Percentiles rank a stretch among this genome's conserved stretches.
Conservation (phyloP, 140 eudicot species). For the Stevia rebaudiana region DNA sequence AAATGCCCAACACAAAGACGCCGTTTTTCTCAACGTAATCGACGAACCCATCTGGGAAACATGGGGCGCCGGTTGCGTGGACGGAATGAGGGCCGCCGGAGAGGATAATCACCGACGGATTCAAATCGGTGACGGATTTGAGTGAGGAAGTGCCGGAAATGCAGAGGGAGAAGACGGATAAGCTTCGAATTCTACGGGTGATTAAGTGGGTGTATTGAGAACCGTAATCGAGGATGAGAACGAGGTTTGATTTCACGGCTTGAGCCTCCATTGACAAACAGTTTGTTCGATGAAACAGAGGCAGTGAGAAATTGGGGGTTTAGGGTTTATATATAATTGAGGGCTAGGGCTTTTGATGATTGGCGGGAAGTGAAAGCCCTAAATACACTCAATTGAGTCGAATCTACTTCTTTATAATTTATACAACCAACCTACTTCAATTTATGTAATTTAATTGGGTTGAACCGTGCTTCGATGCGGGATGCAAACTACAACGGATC, state of each 20-base stretch:
- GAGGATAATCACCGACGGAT: conserved; percentile 79
- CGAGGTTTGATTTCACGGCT: conserved; percentile 51
- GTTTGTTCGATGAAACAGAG: not conserved
- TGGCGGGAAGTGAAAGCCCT: too few relatives aligned
- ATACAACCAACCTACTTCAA: too few relatives aligned
- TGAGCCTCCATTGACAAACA: conserved; percentile 30
- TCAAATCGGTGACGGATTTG: conserved; percentile 46
- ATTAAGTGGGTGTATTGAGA: conserved; percentile 93
- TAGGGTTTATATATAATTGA: conserved; percentile 20
- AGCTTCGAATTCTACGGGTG: conserved; percentile 71
- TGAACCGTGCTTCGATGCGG: too few relatives aligned
- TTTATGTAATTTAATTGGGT: too few relatives aligned
- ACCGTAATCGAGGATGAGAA: conserved; percentile 74
- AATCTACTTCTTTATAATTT: too few relatives aligned
- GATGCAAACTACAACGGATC: too few relatives aligned
- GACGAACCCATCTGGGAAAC: conserved; percentile 66
- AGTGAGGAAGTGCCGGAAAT: conserved; percentile 74
- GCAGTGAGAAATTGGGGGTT: conserved; percentile 5
- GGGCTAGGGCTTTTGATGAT: conserved; percentile 53
- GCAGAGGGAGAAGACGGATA: conserved; percentile 77
- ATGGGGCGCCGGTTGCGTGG: conserved; percentile 64
- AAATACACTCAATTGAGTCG: too few relatives aligned
- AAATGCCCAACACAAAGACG: conserved; percentile 70
- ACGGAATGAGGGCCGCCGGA: conserved; percentile 96
- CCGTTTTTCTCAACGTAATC: conserved; percentile 57